These are phyloP conservation scores for Rheum nobile DNA, from an alignment of 148 eudicot species.

Conservation along the genomic window DNA sequence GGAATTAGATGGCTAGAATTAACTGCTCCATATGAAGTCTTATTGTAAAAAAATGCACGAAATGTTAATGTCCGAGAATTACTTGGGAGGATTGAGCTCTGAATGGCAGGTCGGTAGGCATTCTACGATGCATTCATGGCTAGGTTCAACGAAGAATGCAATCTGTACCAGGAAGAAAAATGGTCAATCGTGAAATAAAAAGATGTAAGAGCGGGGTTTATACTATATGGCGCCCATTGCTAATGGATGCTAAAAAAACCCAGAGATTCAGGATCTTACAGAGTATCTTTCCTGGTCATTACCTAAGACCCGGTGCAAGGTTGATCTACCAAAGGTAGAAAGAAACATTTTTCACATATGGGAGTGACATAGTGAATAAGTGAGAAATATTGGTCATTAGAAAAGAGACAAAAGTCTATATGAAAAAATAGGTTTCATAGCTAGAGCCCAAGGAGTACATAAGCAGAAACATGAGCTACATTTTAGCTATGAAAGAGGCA, in stretches of 20 bases:
- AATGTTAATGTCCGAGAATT: conserved; percentile 11
- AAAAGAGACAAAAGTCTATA: no score
- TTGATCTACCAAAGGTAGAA: conserved; percentile 51
- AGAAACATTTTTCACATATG: neutral
- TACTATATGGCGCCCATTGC: neutral
- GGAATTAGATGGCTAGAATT: neutral
- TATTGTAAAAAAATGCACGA: neutral
- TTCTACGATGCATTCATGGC: conserved; percentile 73
- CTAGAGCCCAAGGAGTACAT: no score
- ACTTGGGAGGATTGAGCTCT: conserved; percentile 80
- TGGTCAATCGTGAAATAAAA: neutral
- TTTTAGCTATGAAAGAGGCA: conserved; percentile 5
- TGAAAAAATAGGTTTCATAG: no score
- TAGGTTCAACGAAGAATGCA: conserved; percentile 73
- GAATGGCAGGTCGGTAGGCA: conserved; percentile 85
- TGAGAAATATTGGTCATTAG: neutral
- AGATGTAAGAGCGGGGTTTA: neutral
- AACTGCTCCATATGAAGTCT: neutral
- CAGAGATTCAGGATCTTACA: conserved; percentile 33
- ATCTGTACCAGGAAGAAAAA: conserved; percentile 40
- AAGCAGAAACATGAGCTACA: neutral
- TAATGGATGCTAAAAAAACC: neutral
- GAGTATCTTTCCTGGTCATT: conserved; percentile 90
- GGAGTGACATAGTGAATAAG: neutral
- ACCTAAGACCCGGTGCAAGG: conserved; percentile 76